Evolutionary conservation across 2,329 filamentous ascomycete species (phyloP).

Genomic region (Escovopsis sp.): DNA sequence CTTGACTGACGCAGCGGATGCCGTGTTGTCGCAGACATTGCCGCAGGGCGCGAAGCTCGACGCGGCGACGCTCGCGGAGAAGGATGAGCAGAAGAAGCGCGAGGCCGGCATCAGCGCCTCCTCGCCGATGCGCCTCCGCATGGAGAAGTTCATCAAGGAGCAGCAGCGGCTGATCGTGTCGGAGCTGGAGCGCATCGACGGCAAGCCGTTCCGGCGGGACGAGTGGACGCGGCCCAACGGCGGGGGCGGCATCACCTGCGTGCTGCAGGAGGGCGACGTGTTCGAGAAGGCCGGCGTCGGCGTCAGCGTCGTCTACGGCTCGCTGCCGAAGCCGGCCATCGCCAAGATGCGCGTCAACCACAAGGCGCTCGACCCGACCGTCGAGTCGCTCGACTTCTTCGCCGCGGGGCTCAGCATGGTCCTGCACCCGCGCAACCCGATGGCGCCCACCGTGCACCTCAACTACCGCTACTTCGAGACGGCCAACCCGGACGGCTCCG

Average conservation of each 20-base stretch:
- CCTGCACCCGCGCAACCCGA: constrained; percentile 84
- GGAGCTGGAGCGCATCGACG: constrained; percentile 67
- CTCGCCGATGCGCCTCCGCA: constrained; percentile 92
- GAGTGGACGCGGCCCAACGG: constrained; percentile 79
- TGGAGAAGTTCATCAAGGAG: constrained; percentile 92
- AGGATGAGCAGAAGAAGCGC: constrained; percentile 67
- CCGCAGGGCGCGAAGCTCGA: constrained; percentile 37
- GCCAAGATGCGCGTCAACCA: constrained; percentile 89
- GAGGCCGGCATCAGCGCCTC: constrained; percentile 50
- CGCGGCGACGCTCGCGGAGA: constrained; percentile 61
- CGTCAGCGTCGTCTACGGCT: constrained; percentile 87
- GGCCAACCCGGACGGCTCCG: constrained; percentile 63
- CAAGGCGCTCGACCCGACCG: constrained; percentile 66
- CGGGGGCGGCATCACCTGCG: constrained; percentile 85
- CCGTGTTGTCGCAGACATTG: constrained; percentile 19
- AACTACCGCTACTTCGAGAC: constrained; percentile 99
- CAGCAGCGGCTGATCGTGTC: constrained; percentile 80
- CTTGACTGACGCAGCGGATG: too few relatives aligned
- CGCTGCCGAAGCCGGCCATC: constrained; percentile 73
- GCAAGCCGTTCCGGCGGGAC: constrained; percentile 66
- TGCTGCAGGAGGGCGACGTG: constrained; percentile 88
- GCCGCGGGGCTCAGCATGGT: constrained; percentile 88
- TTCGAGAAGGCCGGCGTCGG: constrained; percentile 98
- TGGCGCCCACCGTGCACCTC: constrained; percentile 92
- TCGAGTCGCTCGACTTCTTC: constrained; percentile 86